Conservation (phyloP, 495 filamentous ascomycete species). For the Tuber umbilicatum region DNA sequence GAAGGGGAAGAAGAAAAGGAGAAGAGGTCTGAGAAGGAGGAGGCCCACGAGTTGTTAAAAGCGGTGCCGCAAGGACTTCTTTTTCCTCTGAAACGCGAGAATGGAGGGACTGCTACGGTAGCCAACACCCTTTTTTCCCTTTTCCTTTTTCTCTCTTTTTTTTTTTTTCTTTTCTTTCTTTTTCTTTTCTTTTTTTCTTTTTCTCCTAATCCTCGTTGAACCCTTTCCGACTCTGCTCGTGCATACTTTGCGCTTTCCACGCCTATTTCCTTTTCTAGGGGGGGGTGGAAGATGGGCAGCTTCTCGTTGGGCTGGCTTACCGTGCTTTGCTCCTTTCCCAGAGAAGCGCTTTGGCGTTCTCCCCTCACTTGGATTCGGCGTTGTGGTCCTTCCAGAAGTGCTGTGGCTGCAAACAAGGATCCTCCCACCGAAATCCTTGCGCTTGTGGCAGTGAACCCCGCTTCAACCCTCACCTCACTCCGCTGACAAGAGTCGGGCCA, state of each 20-base stretch:
- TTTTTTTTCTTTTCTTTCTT: not conserved
- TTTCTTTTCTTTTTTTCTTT: not conserved
- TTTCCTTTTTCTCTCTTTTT: not conserved
- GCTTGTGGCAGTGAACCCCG: not conserved
- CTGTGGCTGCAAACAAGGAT: not conserved
- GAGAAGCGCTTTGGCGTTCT: not conserved
- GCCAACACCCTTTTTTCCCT: not conserved
- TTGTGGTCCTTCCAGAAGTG: not conserved
- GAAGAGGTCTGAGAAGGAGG: constrained; percentile 18
- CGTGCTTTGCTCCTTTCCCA: not conserved
- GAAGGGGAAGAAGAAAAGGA: constrained; percentile 33
- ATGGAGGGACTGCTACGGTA: not conserved
- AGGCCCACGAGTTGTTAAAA: constrained; percentile 38
- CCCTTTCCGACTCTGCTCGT: not conserved
- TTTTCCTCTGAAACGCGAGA: not conserved
- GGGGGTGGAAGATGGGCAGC: not conserved
- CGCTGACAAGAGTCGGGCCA: not conserved
- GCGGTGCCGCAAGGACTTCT: not conserved
- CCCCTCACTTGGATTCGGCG: not conserved
- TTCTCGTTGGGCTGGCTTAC: not conserved
- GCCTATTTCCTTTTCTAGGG: not conserved
- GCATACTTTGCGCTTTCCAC: not conserved
- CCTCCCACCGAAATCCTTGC: not conserved
- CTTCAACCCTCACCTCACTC: not conserved
- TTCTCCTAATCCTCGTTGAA: not conserved